phyloP scores from a whole-genome alignment of 352 stramenopile genomes.

The Pythium brassicae region DNA sequence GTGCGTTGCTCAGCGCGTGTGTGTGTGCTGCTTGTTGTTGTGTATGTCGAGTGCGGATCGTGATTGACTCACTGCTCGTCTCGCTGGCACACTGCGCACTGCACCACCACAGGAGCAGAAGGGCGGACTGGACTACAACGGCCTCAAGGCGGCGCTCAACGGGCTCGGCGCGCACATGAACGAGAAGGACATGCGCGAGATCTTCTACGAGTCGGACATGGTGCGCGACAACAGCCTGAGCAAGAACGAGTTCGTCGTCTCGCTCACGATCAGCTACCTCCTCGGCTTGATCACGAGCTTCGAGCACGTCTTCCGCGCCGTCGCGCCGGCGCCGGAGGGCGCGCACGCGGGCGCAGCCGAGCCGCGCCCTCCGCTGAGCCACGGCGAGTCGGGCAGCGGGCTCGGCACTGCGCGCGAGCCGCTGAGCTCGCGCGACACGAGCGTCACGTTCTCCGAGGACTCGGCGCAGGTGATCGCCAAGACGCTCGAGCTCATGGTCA shows the following conservation, averaged over 20 bases:
- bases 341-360: constrained; percentile 13
- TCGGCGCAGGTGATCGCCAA: constrained; percentile 56
- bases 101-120: constrained; percentile 40
- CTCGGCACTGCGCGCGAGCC: constrained; percentile 8
- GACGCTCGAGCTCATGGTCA: constrained; percentile 78
- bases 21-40: neutral
- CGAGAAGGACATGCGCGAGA: constrained; percentile 61
- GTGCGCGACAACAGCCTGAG: constrained; percentile 81
- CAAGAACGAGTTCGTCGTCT: constrained; percentile 85
- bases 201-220: constrained; percentile 90
- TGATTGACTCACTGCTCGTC: no score
- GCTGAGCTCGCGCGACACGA: constrained; percentile 15
- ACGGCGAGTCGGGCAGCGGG: neutral
- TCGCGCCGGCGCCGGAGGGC: constrained; percentile 30
- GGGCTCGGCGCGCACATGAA: constrained; percentile 62
- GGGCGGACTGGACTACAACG: constrained; percentile 58
- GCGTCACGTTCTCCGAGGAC: constrained; percentile 16
- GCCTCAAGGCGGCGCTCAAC: constrained; percentile 54
- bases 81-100: no score
- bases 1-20: constrained; percentile 31
- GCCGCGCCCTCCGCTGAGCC: neutral
- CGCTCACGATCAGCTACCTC: constrained; percentile 78
- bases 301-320: constrained; percentile 34
- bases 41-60: no score
- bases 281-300: constrained; percentile 78